A percentile compares a stretch with the other conserved stretches of the same genome.
Conservation (phyloP, 2,329 filamentous ascomycete species). For the Sporothrix pallida region DNA sequence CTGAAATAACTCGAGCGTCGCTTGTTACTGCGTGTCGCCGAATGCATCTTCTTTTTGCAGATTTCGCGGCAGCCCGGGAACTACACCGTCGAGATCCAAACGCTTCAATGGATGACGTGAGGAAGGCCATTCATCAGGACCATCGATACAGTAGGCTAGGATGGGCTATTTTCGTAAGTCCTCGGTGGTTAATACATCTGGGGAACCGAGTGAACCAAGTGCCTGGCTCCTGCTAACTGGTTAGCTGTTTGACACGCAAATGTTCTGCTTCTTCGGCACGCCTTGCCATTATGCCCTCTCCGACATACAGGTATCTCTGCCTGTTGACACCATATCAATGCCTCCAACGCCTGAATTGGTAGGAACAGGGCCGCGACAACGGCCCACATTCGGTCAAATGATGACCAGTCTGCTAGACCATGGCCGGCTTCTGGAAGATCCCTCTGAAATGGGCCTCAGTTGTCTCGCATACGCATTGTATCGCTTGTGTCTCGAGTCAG, state of each 20-base stretch:
- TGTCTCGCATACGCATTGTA: slow-evolving; percentile 21
- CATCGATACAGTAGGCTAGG: slow-evolving; percentile 22
- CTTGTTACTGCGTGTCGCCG: slow-evolving; percentile 13
- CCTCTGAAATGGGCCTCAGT: slow-evolving; percentile 23
- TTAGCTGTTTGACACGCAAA: slow-evolving; percentile 7
- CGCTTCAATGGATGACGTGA: neutral
- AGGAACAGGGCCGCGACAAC: neutral
- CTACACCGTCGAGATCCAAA: neutral
- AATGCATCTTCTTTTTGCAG: slow-evolving; percentile 2
- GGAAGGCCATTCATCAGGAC: slow-evolving; percentile 13
- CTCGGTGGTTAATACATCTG: neutral
- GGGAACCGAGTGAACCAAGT: no score
- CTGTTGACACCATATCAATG: neutral
- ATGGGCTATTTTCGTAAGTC: slow-evolving; percentile 22
- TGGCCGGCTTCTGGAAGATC: slow-evolving; percentile 16
- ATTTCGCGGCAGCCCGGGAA: slow-evolving; percentile 3
- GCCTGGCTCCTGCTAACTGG: neutral
- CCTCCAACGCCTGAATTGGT: neutral
- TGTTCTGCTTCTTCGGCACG: slow-evolving; percentile 21
- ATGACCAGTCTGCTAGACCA: neutral
- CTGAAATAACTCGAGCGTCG: slow-evolving; percentile 19
- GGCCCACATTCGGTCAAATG: neutral
- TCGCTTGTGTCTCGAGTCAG: neutral
- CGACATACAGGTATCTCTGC: slow-evolving; percentile 2
- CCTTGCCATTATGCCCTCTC: slow-evolving; percentile 6